A percentile compares a stretch with the other conserved stretches of the same genome.
Conservation (phyloP, 1,139 yeast species). For the Candida buenavistaensis region DNA sequence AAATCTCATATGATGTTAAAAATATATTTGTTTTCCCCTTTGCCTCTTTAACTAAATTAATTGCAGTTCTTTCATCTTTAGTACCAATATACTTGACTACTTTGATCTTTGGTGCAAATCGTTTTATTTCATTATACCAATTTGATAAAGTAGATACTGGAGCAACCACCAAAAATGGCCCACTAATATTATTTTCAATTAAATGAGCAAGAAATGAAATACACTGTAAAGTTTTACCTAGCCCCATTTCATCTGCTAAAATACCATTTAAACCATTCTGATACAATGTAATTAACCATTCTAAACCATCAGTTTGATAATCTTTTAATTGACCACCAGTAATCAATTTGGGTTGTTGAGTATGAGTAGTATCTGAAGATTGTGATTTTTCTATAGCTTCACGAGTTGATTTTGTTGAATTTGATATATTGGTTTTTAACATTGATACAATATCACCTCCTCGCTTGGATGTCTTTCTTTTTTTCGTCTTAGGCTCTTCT, state of each 20-base stretch:
- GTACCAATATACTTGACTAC: constrained; percentile 67
- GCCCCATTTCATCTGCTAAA: constrained; percentile 95
- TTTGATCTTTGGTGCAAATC: constrained; percentile 71
- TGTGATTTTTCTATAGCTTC: constrained; percentile 26
- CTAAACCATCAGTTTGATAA: constrained; percentile 87
- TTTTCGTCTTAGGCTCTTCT: constrained; percentile 15
- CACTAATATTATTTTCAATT: constrained; percentile 74
- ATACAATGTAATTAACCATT: constrained; percentile 84
- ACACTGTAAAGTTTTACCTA: constrained; percentile 89
- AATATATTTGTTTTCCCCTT: constrained; percentile 42
- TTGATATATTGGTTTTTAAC: constrained; percentile 22
- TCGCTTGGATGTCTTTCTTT: constrained; percentile 12
- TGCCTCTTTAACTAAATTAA: constrained; percentile 22
- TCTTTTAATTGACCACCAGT: constrained; percentile 72
- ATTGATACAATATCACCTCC: constrained; percentile 24
- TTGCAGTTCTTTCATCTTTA: constrained; percentile 51
- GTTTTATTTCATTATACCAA: constrained; percentile 72
- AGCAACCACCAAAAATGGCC: constrained; percentile 85
- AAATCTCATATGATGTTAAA: constrained; percentile 80
- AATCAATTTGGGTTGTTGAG: constrained; percentile 63
- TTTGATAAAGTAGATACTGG: constrained; percentile 86
- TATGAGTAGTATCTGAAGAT: constrained; percentile 17
- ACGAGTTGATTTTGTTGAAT: constrained; percentile 22
- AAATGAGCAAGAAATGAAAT: constrained; percentile 76
- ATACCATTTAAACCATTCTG: constrained; percentile 95